A percentile compares a stretch with the other conserved stretches of the same genome.
Evolutionary conservation across 129 eudicot species (phyloP).

Genomic region (Cynara cardunculus): DNA sequence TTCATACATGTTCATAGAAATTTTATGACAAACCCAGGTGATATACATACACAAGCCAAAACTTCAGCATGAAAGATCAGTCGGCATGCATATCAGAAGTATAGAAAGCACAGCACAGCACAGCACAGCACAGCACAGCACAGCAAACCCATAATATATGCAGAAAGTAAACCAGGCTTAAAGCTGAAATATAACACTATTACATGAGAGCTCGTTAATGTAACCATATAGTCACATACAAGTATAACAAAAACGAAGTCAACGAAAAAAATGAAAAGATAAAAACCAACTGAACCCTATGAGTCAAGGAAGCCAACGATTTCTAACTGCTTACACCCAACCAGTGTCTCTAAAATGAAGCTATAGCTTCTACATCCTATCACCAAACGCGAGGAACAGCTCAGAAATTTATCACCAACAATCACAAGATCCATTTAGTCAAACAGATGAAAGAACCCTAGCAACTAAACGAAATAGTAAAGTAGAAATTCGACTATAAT

Average conservation of each 20-base stretch:
- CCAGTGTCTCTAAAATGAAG: conserved; percentile 2
- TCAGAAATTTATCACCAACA: not conserved
- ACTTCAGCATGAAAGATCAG: not conserved
- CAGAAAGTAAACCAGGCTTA: conserved; percentile 14
- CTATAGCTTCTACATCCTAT: not conserved
- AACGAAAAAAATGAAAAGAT: not conserved
- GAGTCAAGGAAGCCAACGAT: conserved; percentile 6
- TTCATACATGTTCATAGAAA: conserved; percentile 15
- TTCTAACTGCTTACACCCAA: conserved; percentile 3
- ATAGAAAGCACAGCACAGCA: not conserved
- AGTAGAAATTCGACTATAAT: conserved; percentile 1
- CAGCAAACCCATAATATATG: not conserved
- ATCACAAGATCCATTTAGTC: not conserved
- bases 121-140: conserved; percentile 10
- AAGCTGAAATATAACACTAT: conserved; percentile 17
- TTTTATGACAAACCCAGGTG: conserved; percentile 9
- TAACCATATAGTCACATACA: not conserved
- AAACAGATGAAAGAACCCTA: conserved; percentile 25
- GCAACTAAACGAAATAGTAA: conserved; percentile 8
- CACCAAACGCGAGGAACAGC: conserved; percentile 1
- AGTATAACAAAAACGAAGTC: not conserved
- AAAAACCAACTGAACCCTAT: conserved; percentile 16
- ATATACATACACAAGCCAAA: not conserved
- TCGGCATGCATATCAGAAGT: not conserved
- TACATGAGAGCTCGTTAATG: conserved; percentile 6